Evolutionary conservation across 495 filamentous ascomycete genomes (phyloP).

Genomic region (Hypoxylon fragiforme): DNA sequence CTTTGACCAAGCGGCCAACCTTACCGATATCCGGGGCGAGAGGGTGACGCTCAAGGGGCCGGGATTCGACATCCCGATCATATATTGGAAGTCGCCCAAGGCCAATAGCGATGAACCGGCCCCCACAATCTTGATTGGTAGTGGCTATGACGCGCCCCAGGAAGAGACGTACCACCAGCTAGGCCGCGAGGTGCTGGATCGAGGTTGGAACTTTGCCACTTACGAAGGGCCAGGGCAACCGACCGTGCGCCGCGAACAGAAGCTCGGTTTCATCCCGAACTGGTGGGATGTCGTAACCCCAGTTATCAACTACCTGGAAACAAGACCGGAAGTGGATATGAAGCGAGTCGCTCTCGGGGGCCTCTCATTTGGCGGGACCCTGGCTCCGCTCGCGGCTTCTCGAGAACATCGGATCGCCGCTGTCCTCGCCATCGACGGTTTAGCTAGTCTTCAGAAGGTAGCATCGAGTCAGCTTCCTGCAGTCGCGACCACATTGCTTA

Average conservation of each 20-base stretch:
- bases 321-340: slow-evolving; percentile 36
- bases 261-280: slow-evolving; percentile 51
- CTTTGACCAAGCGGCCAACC: slow-evolving; percentile 59
- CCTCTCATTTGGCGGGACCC: slow-evolving; percentile 44
- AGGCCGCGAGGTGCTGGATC: slow-evolving; percentile 39
- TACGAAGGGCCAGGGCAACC: slow-evolving; percentile 58
- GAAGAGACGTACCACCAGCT: slow-evolving; percentile 50
- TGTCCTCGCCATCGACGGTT: slow-evolving; percentile 44
- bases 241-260: slow-evolving; percentile 48
- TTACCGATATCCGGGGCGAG: slow-evolving; percentile 38
- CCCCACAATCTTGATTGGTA: slow-evolving; percentile 46
- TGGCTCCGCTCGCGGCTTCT: slow-evolving; percentile 45
- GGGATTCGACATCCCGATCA: slow-evolving; percentile 38
- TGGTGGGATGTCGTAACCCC: slow-evolving; percentile 54
- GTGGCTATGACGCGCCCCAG: slow-evolving; percentile 47
- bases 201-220: slow-evolving; percentile 50
- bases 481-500: not conserved
- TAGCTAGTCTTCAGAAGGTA: slow-evolving; percentile 29
- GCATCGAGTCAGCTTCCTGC: not conserved
- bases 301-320: slow-evolving; percentile 47
- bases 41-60: slow-evolving; percentile 37
- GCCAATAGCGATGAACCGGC: slow-evolving; percentile 8
- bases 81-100: slow-evolving; percentile 32
- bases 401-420: slow-evolving; percentile 50
- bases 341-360: slow-evolving; percentile 41